Base-by-base conservation (phyloP, 495 filamentous ascomycete genomes). In the Alectoria sarmentosa region DNA sequence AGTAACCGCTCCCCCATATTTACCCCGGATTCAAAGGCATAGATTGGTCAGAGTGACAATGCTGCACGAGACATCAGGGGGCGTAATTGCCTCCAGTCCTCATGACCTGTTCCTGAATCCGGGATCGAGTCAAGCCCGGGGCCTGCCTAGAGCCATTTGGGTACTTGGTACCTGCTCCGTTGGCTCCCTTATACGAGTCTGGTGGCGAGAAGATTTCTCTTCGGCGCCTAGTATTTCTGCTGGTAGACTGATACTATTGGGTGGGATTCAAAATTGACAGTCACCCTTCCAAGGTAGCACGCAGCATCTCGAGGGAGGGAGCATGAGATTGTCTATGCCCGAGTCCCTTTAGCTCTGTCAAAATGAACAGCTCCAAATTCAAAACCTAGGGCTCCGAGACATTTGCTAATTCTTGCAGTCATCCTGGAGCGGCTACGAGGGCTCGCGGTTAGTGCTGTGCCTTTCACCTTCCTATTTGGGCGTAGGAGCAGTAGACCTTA, bases 401-500 rank as follows among this genome's bases (percentile, higher is more conserved):
- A 55, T 55, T 1, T 55, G 30, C 30, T 34, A 21, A 10, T 55
- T 34, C 26, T 55, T 36, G 28, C 17, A 7, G 52, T 34, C 1
- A 49, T 28, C 2, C 23, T 49, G 26, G 49, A 54, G 49, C 49
- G 49, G 49, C 46, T 49, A 49, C n/a, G n/a, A 49, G 10, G 26
- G 28, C 30, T 55, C 52, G 52, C 52, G 52, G 30, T 55, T 55
- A 55, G 52, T 4, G 15, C 52, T 34, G 17, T 34, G 30, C 52
- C 30, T 55, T 32, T 34, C 17, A 55, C 28, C 52, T 55, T 34
- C 52, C 52, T 34, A 32, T 32, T 34, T 21, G 7, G 52, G 52
- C 28, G 1, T 55, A 55, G 52, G 52, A 55, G 52, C 52, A 55
- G 52, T 30, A 55, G 52, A 55, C 52, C 28, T 55, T 55, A 1